Percentiles rank a stretch among this genome's conserved stretches.
Conservation (phyloP, 805 yeast genomes). For the Candida lessepsii region DNA sequence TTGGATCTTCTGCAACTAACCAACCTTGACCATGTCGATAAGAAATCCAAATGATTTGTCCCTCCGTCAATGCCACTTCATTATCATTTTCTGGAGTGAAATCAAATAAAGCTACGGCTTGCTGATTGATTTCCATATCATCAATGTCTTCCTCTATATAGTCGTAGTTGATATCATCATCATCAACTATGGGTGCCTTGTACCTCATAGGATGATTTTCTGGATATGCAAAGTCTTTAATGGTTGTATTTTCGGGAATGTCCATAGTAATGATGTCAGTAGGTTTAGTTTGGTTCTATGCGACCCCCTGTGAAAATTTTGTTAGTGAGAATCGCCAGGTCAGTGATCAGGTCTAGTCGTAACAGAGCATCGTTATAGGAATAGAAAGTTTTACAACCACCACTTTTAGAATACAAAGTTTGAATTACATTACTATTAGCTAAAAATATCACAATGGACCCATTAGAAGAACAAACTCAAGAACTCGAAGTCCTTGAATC, state of each 20-base stretch:
- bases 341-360: too few relatives aligned
- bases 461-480: slow-evolving; percentile 79
- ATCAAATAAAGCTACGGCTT: slow-evolving; percentile 86
- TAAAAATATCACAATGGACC: slow-evolving; percentile 51
- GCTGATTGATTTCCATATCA: slow-evolving; percentile 37
- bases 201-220: slow-evolving; percentile 66
- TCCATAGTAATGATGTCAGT: background rate
- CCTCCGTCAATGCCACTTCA: slow-evolving; percentile 74
- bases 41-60: slow-evolving; percentile 80
- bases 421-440: too few relatives aligned
- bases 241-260: slow-evolving; percentile 35
- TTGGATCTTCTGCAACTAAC: slow-evolving; percentile 87
- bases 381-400: too few relatives aligned
- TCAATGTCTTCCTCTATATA: slow-evolving; percentile 11
- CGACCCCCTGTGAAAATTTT: slow-evolving; percentile 1
- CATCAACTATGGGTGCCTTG: slow-evolving; percentile 38
- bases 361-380: too few relatives aligned
- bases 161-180: slow-evolving; percentile 13
- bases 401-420: too few relatives aligned
- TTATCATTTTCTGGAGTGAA: slow-evolving; percentile 93
- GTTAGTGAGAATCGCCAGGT: too few relatives aligned
- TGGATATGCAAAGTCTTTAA: slow-evolving; percentile 83
- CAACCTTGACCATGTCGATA: slow-evolving; percentile 98
- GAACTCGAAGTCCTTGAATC: slow-evolving; percentile 88
- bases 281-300: background rate